These are phyloP conservation scores for Microbotryum saponariae DNA, from an alignment of 1,284 basidiomycete genomes.

Conservation along the genomic window DNA sequence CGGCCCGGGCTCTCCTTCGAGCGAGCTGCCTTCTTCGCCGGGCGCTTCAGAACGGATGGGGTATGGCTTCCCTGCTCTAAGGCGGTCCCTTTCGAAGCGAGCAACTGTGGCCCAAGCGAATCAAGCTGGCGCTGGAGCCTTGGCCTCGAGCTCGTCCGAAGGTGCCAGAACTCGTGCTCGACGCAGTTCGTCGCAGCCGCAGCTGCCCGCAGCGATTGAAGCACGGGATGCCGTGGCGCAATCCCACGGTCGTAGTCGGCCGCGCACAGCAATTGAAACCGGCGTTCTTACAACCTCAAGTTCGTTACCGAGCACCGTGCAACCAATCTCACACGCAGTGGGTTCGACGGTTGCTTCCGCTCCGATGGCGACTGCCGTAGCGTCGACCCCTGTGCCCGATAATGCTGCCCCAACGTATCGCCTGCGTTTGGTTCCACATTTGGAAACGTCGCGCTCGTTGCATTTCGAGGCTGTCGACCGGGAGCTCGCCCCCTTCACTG, in stretches of 20 bases:
- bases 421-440: slow-evolving; percentile 81
- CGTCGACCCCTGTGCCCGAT: neutral
- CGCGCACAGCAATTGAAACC: neutral
- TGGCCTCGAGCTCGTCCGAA: neutral
- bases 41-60: slow-evolving; percentile 7
- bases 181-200: slow-evolving; percentile 24
- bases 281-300: neutral
- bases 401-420: slow-evolving; percentile 41
- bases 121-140: neutral
- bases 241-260: neutral
- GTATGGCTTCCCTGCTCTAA: slow-evolving; percentile 29
- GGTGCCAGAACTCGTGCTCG: slow-evolving; percentile 5
- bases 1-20: slow-evolving; percentile 13
- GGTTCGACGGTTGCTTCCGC: neutral
- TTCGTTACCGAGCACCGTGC: neutral
- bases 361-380: neutral
- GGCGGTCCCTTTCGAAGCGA: slow-evolving; percentile 25
- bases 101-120: neutral
- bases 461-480: slow-evolving; percentile 88
- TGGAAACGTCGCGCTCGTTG: slow-evolving; percentile 80
- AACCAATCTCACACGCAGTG: neutral
- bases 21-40: slow-evolving; percentile 23
- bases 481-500: slow-evolving; percentile 51
- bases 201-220: slow-evolving; percentile 1
- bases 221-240: neutral